These are phyloP conservation scores for Polychaeton citri DNA, from an alignment of 2,329 filamentous ascomycete genomes.

Conservation along the genomic window DNA sequence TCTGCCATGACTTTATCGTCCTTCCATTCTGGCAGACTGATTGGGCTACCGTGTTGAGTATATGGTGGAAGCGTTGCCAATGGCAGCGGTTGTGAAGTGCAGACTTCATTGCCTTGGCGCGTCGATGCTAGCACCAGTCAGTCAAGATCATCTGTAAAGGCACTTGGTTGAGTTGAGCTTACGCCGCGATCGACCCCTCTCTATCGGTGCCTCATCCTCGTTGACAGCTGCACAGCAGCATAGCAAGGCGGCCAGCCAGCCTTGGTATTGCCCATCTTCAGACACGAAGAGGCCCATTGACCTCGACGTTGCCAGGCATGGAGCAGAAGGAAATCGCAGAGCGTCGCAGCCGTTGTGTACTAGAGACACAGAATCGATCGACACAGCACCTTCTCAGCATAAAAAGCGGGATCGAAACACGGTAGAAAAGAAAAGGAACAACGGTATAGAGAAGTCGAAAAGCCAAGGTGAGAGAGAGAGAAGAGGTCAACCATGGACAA, in stretches of 20 bases:
- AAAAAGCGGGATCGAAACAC: no score
- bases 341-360: no score
- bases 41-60: neutral
- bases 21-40: neutral
- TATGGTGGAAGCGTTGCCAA: neutral
- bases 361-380: no score
- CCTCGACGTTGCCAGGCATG: no score
- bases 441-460: no score
- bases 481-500: no score
- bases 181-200: slow-evolving; percentile 8
- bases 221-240: slow-evolving; percentile 19
- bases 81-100: neutral
- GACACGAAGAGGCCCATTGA: slow-evolving; percentile 20
- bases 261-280: slow-evolving; percentile 15
- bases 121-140: neutral
- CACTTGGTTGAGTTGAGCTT: neutral
- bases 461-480: no score
- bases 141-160: neutral
- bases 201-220: slow-evolving; percentile 15
- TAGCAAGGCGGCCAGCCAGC: slow-evolving; percentile 22
- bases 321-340: no score
- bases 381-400: no score
- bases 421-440: no score
- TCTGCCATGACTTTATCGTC: neutral
- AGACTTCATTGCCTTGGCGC: neutral